These are phyloP conservation scores for Simplicillium aogashimaense DNA, from an alignment of 2,329 filamentous ascomycete genomes.

Conservation along the genomic window DNA sequence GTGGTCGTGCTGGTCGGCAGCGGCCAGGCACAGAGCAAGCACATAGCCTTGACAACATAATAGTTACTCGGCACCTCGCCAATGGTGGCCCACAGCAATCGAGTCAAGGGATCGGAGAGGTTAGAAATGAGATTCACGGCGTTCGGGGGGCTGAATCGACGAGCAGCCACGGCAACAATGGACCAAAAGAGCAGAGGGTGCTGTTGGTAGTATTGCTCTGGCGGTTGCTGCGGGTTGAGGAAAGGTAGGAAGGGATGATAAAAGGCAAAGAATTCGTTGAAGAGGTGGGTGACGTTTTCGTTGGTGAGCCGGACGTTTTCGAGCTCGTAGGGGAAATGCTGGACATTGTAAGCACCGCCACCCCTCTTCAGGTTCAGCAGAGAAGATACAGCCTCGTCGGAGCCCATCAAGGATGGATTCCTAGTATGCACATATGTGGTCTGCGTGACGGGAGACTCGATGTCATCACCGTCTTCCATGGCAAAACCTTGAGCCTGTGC, in stretches of 20 bases:
- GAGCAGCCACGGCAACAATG: constrained; percentile 64
- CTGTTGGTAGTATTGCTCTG: constrained; percentile 67
- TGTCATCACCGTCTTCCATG: constrained; percentile 44
- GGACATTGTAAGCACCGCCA: constrained; percentile 46
- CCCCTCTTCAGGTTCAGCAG: constrained; percentile 57
- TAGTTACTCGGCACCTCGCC: constrained; percentile 70
- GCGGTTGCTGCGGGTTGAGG: constrained; percentile 53
- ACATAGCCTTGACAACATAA: constrained; percentile 72
- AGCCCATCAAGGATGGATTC: constrained; percentile 56
- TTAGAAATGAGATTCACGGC: constrained; percentile 57
- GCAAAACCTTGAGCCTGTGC: constrained; percentile 50
- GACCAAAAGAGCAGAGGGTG: constrained; percentile 81
- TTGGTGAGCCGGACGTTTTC: constrained; percentile 56
- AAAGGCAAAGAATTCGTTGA: constrained; percentile 63
- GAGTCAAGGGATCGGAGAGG: constrained; percentile 57
- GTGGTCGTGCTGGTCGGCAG: constrained; percentile 73
- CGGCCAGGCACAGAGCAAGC: constrained; percentile 72
- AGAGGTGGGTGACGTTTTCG: constrained; percentile 53
- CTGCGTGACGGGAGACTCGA: constrained; percentile 46
- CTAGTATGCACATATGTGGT: constrained; percentile 49
- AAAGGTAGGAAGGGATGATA: constrained; percentile 76
- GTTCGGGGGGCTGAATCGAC: constrained; percentile 48
- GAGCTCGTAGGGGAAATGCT: constrained; percentile 50
- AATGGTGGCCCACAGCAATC: constrained; percentile 68
- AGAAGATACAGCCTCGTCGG: constrained; percentile 58